Base-by-base conservation (phyloP, 257 asterid species). In the Solanum pimpinellifolium region DNA sequence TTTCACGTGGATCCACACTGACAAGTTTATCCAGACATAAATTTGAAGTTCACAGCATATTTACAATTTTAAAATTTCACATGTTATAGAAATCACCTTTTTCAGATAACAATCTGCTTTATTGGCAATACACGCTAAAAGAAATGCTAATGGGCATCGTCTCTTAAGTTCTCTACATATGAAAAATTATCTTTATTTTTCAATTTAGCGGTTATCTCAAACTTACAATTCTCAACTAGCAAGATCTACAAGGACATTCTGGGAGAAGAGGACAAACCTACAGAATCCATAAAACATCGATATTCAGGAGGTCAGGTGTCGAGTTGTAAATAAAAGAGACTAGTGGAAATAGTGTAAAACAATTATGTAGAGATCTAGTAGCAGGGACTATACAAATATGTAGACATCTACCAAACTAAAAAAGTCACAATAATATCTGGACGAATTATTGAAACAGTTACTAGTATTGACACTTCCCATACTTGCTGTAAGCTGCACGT, bases 401-500 rank as follows among this genome's bases (percentile, higher is more conserved):
- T 8, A 77, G 65, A 77, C 62, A 77, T 25, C 62, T 44, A 77
- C 25, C n/a, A 44, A 44, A 29, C 80, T 33, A 76, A 76, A 23
- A 76, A 42, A 42, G n/a, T 46, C 60, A 14, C 60, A 42, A 76
- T 14, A 76, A n/a, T 76, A 76, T 76, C 37, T 42, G 39, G 15
- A 27, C 11, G 3, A 78, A 46, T 15, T 78, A 78, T 46, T 46
- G 66, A 78, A 46, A 46, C 3, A 9, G 39, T 46, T 9, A 25
- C n/a, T 9, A 78, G 65, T 44, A 80, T 77, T 25, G 83, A 88
- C 35, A 86, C 18, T 70, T 70, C 37, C 73, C 93, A 66, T 92
- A 96, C 99, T 94, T 94, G 81, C 90, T 88, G 90, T 92, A 95
- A 87, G 98, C 98, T 90, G 95, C 97, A 85, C 99, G 98, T n/a